A percentile compares a stretch with the other conserved stretches of the same genome.
phyloP scores from a whole-genome alignment of 768 basidiomycete species.

The Collybia mongolica region DNA sequence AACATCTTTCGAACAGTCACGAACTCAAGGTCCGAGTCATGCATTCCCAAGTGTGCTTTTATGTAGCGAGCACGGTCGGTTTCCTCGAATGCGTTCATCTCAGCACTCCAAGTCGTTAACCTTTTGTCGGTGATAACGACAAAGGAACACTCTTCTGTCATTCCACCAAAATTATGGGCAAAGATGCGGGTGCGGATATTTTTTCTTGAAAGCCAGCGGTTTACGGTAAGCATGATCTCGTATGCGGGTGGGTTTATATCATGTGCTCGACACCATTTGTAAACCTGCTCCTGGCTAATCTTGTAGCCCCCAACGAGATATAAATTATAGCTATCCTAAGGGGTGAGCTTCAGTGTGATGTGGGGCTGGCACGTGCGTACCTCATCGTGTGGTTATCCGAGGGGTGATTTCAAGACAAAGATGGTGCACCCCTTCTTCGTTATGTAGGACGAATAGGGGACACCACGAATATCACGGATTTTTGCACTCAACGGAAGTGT shows the following conservation, averaged over 20 bases:
- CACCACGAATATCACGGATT: too few relatives aligned
- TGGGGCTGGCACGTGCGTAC: too few relatives aligned
- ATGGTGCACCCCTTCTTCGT: too few relatives aligned
- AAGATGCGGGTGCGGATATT: not conserved
- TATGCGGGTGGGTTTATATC: not conserved
- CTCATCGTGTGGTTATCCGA: too few relatives aligned
- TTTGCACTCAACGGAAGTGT: too few relatives aligned
- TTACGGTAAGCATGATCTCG: not conserved
- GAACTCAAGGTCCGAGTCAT: not conserved
- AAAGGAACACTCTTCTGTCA: not conserved
- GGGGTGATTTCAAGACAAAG: too few relatives aligned
- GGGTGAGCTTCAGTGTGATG: too few relatives aligned
- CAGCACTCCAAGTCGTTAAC: not conserved
- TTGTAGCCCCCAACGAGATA: not conserved
- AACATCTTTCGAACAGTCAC: conserved; percentile 2
- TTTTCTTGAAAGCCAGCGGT: not conserved
- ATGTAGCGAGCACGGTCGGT: not conserved
- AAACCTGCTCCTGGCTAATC: not conserved
- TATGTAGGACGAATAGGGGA: too few relatives aligned
- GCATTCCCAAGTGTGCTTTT: not conserved
- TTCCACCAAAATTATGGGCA: not conserved
- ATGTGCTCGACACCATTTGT: conserved; percentile 1
- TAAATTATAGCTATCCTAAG: too few relatives aligned
- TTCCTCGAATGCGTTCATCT: not conserved
- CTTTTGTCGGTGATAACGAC: not conserved